Conservation (phyloP, 257 asterid genomes). For the Solanum chiquidenum region DNA sequence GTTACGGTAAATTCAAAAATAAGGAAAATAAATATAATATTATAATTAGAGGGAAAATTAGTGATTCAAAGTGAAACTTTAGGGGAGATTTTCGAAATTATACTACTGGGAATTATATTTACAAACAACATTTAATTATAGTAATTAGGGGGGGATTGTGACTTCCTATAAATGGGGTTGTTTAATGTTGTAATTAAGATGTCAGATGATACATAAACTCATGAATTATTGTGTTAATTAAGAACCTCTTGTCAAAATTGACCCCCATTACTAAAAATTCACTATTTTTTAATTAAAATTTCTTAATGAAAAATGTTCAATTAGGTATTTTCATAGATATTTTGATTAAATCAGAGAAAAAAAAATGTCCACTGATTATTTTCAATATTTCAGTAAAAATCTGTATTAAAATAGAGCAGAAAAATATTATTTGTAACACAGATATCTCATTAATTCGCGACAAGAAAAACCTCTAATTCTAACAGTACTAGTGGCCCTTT, state of each 20-base stretch:
- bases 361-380: too few species aligned
- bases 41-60: background rate
- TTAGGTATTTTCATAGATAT: background rate
- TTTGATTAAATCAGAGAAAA: too few species aligned
- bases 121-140: background rate
- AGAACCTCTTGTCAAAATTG: background rate
- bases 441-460: background rate
- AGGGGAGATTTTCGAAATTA: background rate
- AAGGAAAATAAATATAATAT: background rate
- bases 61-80: background rate
- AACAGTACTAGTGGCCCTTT: background rate
- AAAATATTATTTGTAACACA: too few species aligned
- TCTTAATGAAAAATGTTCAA: too few species aligned
- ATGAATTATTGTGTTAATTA: background rate
- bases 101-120: background rate
- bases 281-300: background rate
- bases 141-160: background rate
- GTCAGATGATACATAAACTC: background rate
- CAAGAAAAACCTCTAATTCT: background rate
- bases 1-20: background rate
- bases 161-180: background rate
- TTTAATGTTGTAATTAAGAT: background rate
- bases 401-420: fast-evolving
- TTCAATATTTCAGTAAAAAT: too few species aligned
- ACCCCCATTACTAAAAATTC: background rate